These are phyloP conservation scores for Erysimum pusillum DNA, from an alignment of 441 rosid genomes.

Conservation along the genomic window DNA sequence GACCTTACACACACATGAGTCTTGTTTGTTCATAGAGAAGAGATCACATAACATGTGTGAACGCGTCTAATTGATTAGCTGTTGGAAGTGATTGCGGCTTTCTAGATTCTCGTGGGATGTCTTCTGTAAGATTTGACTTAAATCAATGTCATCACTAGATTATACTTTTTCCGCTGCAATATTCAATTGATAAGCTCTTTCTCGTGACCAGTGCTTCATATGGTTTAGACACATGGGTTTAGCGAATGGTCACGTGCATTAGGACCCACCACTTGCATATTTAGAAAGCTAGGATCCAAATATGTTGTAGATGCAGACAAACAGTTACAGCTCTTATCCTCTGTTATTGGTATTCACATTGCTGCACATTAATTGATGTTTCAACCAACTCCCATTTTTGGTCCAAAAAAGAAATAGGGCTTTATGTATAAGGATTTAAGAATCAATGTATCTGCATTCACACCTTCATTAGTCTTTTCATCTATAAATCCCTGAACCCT, in stretches of 20 bases:
- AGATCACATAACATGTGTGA: constrained; percentile 30
- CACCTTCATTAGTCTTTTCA: constrained; percentile 17
- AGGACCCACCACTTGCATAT: constrained; percentile 46
- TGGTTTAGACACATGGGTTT: constrained; percentile 47
- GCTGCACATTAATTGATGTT: constrained; percentile 43
- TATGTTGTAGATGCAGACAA: constrained; percentile 36
- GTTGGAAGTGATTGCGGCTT: constrained; percentile 24
- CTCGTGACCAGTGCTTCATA: constrained; percentile 44
- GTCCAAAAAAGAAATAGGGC: constrained; percentile 1
- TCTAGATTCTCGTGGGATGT: constrained; percentile 45
- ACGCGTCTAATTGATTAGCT: constrained; percentile 37
- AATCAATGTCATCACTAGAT: constrained; percentile 30
- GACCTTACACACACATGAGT: constrained; percentile 29
- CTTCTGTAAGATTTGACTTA: constrained; percentile 30
- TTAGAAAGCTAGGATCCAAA: constrained; percentile 40
- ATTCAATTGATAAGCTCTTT: constrained; percentile 40
- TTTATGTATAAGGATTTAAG: constrained; percentile 23
- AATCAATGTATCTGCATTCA: constrained; percentile 40
- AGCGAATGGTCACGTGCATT: constrained; percentile 43
- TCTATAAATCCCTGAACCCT: constrained; percentile 33
- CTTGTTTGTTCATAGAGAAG: constrained; percentile 36
- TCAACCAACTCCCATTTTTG: constrained; percentile 41
- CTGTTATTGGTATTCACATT: constrained; percentile 39
- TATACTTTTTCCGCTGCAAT: constrained; percentile 37
- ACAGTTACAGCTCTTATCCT: constrained; percentile 45